A percentile compares a stretch with the other conserved stretches of the same genome.
Conservation (phyloP, 2,329 filamentous ascomycete genomes). For the Phyllosticta citriasiana region DNA sequence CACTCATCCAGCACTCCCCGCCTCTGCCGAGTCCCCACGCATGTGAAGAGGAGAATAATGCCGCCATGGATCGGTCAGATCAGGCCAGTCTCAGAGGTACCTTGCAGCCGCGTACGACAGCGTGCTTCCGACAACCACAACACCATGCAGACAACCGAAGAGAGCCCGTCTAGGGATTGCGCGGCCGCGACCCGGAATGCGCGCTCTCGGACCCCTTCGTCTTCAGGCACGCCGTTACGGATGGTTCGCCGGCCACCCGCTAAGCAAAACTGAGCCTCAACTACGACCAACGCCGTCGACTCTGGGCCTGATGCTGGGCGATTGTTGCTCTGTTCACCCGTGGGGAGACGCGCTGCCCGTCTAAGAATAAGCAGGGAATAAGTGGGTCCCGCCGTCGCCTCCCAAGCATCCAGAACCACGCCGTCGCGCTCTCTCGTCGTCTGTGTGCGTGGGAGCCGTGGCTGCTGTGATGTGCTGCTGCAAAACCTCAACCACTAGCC, state of each 20-base stretch:
- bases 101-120: neutral
- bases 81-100: neutral
- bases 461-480: too few relatives aligned
- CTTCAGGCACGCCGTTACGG: neutral
- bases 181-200: neutral
- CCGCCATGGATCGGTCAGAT: neutral
- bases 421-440: neutral
- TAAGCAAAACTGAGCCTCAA: neutral
- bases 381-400: neutral
- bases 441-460: neutral
- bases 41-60: neutral
- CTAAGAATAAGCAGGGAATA: neutral
- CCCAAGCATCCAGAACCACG: neutral
- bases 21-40: neutral
- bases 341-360: too few relatives aligned
- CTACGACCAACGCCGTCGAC: neutral
- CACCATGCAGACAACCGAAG: neutral
- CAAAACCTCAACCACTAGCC: neutral
- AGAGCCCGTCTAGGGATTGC: neutral
- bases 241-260: neutral
- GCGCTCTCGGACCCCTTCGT: neutral
- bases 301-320: neutral
- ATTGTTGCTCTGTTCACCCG: neutral
- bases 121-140: neutral
- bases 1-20: neutral